phyloP scores from a whole-genome alignment of 2,329 filamentous ascomycete species.

The Magnaporthales sp. region DNA sequence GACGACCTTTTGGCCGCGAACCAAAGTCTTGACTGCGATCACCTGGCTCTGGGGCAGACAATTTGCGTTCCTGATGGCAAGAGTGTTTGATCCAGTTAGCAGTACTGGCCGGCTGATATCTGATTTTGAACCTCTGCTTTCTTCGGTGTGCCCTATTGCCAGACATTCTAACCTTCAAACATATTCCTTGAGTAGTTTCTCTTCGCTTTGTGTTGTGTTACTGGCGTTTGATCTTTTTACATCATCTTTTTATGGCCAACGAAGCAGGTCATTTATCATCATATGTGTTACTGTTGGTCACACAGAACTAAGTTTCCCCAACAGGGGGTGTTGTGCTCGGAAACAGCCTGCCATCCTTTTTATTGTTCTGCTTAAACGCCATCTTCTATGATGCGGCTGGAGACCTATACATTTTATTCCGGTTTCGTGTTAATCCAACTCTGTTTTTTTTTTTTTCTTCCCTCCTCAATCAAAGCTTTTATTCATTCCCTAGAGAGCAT shows the following conservation, averaged over 20 bases:
- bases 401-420: neutral
- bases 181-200: too few species aligned
- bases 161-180: too few species aligned
- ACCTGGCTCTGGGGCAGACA: conserved; percentile 26
- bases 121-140: neutral
- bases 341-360: neutral
- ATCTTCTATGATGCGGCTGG: neutral
- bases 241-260: neutral
- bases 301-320: neutral
- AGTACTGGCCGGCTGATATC: neutral
- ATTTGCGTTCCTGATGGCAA: conserved; percentile 3
- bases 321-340: neutral
- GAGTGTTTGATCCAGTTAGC: neutral
- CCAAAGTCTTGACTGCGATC: conserved; percentile 35
- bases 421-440: neutral
- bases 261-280: neutral
- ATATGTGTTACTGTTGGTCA: neutral
- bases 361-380: neutral
- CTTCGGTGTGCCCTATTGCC: too few species aligned
- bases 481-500: neutral
- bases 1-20: conserved; percentile 38
- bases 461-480: too few species aligned
- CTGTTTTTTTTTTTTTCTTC: too few species aligned
- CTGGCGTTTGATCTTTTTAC: neutral
- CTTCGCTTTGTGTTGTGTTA: too few species aligned